Percentiles rank a stretch among this genome's conserved stretches.
Evolutionary conservation across 2,329 filamentous ascomycete genomes (phyloP).

Genomic region (Aspergillus bombycis): DNA sequence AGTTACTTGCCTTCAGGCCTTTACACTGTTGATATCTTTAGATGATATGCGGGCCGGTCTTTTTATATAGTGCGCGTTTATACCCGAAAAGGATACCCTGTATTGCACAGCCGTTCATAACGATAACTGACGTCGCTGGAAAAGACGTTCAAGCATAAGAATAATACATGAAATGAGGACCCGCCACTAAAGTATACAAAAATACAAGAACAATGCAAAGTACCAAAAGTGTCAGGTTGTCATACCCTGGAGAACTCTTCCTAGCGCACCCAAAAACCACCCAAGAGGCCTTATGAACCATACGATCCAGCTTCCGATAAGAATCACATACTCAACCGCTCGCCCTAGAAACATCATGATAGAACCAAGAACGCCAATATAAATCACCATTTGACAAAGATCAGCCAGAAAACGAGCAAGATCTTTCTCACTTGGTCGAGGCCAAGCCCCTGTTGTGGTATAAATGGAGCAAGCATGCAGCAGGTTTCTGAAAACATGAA

Average conservation of each 20-base stretch:
- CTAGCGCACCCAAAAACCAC: constrained; percentile 33
- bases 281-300: constrained; percentile 41
- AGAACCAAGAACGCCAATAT: constrained; percentile 38
- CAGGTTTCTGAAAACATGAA: constrained; percentile 30
- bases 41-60: not conserved
- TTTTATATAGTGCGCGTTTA: not conserved
- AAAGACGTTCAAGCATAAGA: constrained; percentile 3
- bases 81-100: not conserved
- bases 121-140: not conserved
- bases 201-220: not conserved
- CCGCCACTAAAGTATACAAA: constrained; percentile 2
- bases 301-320: constrained; percentile 40
- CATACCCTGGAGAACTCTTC: constrained; percentile 27
- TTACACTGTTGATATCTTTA: not conserved
- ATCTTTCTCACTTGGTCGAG: constrained; percentile 32
- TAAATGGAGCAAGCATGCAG: constrained; percentile 32
- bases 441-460: constrained; percentile 36
- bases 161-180: constrained; percentile 11
- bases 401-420: constrained; percentile 34
- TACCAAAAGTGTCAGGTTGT: not conserved
- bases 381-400: constrained; percentile 36
- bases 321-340: constrained; percentile 34
- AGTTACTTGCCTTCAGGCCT: not conserved
- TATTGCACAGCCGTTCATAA: not conserved
- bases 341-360: constrained; percentile 35